Percentiles rank a stretch among this genome's conserved stretches.
These are phyloP conservation scores for Schizosaccharomyces lindneri DNA, from an alignment of 805 yeast genomes.

Conservation along the genomic window DNA sequence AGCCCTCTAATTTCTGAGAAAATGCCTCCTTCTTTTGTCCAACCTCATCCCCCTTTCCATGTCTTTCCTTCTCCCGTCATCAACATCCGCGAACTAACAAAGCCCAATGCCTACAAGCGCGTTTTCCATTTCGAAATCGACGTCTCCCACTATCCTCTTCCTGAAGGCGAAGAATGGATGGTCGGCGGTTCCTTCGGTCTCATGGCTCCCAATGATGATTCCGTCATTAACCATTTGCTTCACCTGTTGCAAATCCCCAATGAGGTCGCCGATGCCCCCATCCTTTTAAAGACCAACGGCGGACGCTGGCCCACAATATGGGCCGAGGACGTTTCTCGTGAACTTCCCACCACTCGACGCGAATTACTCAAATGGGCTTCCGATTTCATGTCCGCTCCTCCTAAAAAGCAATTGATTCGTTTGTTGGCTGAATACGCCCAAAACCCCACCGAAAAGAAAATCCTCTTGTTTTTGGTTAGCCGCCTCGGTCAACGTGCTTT, in stretches of 20 bases:
- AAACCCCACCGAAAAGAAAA: conserved; percentile 5
- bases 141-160: conserved; percentile 10
- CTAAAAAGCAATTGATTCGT: conserved; percentile 9
- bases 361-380: conserved; percentile 11
- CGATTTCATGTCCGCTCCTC: conserved; percentile 9
- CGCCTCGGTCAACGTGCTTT: conserved; percentile 9
- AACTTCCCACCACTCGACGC: conserved; percentile 6
- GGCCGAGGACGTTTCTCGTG: conserved; percentile 10
- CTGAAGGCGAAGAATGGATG: conserved; percentile 10
- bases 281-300: conserved; percentile 6
- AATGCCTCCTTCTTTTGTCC: conserved; percentile 7
- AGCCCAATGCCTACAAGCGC: conserved; percentile 9
- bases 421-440: conserved; percentile 8
- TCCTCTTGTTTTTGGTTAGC: conserved; percentile 9
- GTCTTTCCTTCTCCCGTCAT: conserved; percentile 9
- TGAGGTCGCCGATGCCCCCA: conserved; percentile 4
- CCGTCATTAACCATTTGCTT: conserved; percentile 8
- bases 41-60: conserved; percentile 10
- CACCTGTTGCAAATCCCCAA: conserved; percentile 4
- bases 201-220: conserved; percentile 10
- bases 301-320: conserved; percentile 13
- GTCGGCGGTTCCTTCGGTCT: conserved; percentile 12
- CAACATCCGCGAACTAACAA: conserved; percentile 9
- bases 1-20: neutral
- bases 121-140: conserved; percentile 11